Evolutionary conservation across 1,284 basidiomycete species (phyloP).

Genomic region (Austroboletus niveus): DNA sequence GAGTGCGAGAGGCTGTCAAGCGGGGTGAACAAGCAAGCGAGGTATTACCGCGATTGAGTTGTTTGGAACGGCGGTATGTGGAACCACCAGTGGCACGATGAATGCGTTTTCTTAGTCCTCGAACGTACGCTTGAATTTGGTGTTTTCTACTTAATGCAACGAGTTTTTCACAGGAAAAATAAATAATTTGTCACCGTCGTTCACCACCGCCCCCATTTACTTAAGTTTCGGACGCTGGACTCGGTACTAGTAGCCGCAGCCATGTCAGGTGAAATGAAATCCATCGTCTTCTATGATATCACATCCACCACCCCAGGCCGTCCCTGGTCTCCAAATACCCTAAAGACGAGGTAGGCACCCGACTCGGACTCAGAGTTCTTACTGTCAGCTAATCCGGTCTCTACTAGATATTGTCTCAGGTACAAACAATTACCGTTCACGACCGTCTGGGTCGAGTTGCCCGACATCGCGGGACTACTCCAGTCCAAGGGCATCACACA

Average conservation of each 20-base stretch:
- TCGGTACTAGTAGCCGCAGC: no score
- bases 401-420: slow-evolving; percentile 38
- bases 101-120: background rate
- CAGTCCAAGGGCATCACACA: slow-evolving; percentile 32
- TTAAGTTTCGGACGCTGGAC: no score
- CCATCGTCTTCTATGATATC: slow-evolving; percentile 29
- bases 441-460: slow-evolving; percentile 40
- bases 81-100: background rate
- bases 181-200: no score
- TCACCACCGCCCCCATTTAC: no score
- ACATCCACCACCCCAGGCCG: slow-evolving; percentile 5
- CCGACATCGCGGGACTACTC: slow-evolving; percentile 36
- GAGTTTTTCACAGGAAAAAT: no score
- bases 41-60: slow-evolving; percentile 29
- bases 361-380: background rate
- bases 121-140: no score
- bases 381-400: background rate
- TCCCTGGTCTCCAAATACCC: slow-evolving; percentile 30
- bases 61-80: slow-evolving; percentile 19
- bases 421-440: slow-evolving; percentile 43
- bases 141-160: no score
- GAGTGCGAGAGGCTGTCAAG: slow-evolving; percentile 21
- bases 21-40: slow-evolving; percentile 18
- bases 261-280: slow-evolving; percentile 7
- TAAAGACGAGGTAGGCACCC: slow-evolving; percentile 27